Evolutionary conservation across 805 yeast species (phyloP).

Genomic region (Saccharomycopsis javanensis): DNA sequence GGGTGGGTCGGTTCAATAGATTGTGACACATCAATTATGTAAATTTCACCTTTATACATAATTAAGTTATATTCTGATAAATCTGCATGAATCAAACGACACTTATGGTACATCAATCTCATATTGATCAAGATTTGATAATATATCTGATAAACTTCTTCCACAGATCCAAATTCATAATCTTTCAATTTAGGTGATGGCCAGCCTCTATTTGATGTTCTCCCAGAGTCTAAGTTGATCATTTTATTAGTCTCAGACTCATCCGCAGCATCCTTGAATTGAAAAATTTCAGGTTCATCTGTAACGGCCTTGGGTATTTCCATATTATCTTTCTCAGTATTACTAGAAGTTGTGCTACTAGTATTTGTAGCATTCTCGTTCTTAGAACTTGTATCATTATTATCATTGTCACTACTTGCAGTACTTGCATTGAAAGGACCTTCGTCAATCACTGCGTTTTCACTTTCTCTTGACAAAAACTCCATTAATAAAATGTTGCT

Average conservation of each 20-base stretch:
- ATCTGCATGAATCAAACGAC: conserved; percentile 94
- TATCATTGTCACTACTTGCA: background rate
- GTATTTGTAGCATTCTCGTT: too few species aligned
- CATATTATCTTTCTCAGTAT: background rate
- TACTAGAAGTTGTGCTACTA: too few species aligned
- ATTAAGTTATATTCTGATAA: conserved; percentile 89
- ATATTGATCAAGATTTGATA: conserved; percentile 74
- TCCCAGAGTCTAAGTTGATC: background rate
- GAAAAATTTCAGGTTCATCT: background rate
- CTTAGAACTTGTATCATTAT: background rate
- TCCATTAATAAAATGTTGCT: conserved; percentile 94
- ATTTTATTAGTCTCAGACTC: background rate
- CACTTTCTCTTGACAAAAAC: conserved; percentile 59
- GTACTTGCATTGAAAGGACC: background rate
- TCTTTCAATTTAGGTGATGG: conserved; percentile 89
- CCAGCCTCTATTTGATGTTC: conserved; percentile 38
- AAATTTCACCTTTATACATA: conserved; percentile 64
- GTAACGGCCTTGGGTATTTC: background rate
- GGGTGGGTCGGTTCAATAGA: conserved; percentile 98
- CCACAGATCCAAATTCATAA: conserved; percentile 59
- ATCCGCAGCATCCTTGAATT: background rate
- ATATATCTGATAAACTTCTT: conserved; percentile 59
- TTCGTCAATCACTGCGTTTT: conserved; percentile 22
- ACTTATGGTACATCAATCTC: conserved; percentile 77
- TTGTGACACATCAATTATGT: conserved; percentile 93